These are phyloP conservation scores for Pyricularia grisea DNA, from an alignment of 2,329 filamentous ascomycete species.

Conservation along the genomic window DNA sequence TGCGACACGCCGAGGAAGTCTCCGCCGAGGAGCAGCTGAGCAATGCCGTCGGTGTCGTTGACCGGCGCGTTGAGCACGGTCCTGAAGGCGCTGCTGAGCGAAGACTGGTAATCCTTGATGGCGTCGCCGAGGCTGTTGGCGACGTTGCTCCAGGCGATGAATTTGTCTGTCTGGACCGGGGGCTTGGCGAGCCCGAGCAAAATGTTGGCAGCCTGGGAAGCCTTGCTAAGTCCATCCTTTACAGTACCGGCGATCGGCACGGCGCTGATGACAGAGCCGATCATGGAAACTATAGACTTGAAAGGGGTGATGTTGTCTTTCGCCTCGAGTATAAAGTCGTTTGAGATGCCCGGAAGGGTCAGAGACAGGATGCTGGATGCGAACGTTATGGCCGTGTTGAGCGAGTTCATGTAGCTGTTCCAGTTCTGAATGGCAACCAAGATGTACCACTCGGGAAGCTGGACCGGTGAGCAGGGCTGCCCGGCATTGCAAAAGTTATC, in stretches of 20 bases:
- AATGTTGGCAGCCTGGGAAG: background rate
- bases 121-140: background rate
- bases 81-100: background rate
- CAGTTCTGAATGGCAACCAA: background rate
- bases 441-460: background rate
- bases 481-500: constrained; percentile 1
- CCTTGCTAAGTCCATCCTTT: background rate
- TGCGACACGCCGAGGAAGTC: background rate
- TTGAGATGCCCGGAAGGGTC: background rate
- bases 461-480: background rate
- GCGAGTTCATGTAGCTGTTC: constrained; percentile 45
- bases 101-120: background rate
- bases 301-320: background rate
- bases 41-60: background rate
- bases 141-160: background rate
- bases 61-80: background rate
- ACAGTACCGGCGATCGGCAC: background rate
- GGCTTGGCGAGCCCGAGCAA: background rate
- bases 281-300: background rate
- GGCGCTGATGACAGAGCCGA: background rate
- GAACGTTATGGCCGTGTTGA: constrained; percentile 37
- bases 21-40: background rate
- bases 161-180: background rate
- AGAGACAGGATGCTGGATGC: background rate
- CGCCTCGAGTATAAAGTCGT: background rate